Evolutionary conservation across 768 basidiomycete genomes (phyloP).

Genomic region (Vararia minispora): DNA sequence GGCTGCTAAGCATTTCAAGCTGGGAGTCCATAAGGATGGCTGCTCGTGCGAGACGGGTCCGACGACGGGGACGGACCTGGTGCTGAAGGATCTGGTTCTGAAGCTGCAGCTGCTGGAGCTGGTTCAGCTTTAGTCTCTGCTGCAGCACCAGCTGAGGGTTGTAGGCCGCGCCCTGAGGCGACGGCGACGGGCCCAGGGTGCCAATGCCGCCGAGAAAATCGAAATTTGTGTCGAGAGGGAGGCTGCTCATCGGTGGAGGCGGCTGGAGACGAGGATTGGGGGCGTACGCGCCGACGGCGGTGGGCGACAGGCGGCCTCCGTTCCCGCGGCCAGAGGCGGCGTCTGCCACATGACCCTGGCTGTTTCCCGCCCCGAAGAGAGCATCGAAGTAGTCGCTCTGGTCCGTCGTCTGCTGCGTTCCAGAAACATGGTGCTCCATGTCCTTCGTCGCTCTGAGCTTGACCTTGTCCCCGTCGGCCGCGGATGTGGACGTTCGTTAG

Average conservation of each 20-base stretch:
- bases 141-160: slow-evolving; percentile 46
- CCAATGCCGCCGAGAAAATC: slow-evolving; percentile 38
- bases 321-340: slow-evolving; percentile 11
- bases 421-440: slow-evolving; percentile 14
- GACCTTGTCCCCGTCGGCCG: no score
- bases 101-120: slow-evolving; percentile 66
- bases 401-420: no score
- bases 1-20: slow-evolving; percentile 24
- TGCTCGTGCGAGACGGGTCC: no score
- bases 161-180: slow-evolving; percentile 18
- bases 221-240: slow-evolving; percentile 30
- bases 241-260: slow-evolving; percentile 13
- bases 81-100: slow-evolving; percentile 86
- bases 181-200: slow-evolving; percentile 11
- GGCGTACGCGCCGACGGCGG: slow-evolving; percentile 7
- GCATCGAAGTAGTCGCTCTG: slow-evolving; percentile 21
- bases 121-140: slow-evolving; percentile 69
- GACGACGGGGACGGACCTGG: slow-evolving; percentile 58
- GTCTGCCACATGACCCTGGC: no score
- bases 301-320: slow-evolving; percentile 10
- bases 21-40: slow-evolving; percentile 6
- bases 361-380: slow-evolving; percentile 19
- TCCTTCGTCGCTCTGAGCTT: slow-evolving; percentile 1
- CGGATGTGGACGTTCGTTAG: no score
- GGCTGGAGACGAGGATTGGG: slow-evolving; percentile 12